These are phyloP conservation scores for Vigna angularis DNA, from an alignment of 306 rosid species.

Conservation along the genomic window DNA sequence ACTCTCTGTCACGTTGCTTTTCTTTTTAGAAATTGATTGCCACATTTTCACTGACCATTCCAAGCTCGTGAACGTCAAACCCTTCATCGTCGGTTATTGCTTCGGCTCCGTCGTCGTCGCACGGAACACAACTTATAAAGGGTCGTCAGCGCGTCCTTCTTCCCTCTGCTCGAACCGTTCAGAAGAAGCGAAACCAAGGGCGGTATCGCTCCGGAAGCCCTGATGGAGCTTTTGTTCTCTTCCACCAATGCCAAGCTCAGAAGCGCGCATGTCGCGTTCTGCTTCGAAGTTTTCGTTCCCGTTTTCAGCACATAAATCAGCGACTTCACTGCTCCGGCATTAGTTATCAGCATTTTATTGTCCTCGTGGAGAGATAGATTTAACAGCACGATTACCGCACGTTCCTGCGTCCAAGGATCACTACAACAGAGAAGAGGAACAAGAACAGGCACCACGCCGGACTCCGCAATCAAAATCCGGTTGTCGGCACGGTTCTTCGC, in stretches of 20 bases:
- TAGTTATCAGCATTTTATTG: slow-evolving; percentile 72
- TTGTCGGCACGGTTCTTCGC: slow-evolving; percentile 96
- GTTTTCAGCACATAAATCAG: slow-evolving; percentile 88
- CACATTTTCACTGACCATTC: too few species aligned
- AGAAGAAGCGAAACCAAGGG: slow-evolving; percentile 72
- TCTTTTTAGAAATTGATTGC: too few species aligned
- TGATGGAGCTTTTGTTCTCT: slow-evolving; percentile 80
- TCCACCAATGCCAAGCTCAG: slow-evolving; percentile 82
- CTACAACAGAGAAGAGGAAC: slow-evolving; percentile 91
- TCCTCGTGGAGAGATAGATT: slow-evolving; percentile 86
- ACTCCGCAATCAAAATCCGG: slow-evolving; percentile 81
- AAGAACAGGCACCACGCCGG: slow-evolving; percentile 85
- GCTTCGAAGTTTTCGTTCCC: slow-evolving; percentile 89
- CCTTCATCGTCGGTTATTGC: too few species aligned
- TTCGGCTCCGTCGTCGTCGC: slow-evolving; percentile 81
- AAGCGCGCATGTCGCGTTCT: slow-evolving; percentile 95
- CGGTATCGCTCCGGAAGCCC: slow-evolving; percentile 82
- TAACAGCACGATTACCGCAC: slow-evolving; percentile 83
- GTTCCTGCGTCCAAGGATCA: slow-evolving; percentile 97
- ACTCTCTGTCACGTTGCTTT: too few species aligned
- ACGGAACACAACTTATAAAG: slow-evolving; percentile 83
- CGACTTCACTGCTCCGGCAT: slow-evolving; percentile 86
- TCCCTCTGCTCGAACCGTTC: slow-evolving; percentile 74
- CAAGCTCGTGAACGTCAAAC: too few species aligned
- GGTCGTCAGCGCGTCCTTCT: slow-evolving; percentile 80